Conservation (phyloP, 2,329 filamentous ascomycete species). For the Xylaria sp. region DNA sequence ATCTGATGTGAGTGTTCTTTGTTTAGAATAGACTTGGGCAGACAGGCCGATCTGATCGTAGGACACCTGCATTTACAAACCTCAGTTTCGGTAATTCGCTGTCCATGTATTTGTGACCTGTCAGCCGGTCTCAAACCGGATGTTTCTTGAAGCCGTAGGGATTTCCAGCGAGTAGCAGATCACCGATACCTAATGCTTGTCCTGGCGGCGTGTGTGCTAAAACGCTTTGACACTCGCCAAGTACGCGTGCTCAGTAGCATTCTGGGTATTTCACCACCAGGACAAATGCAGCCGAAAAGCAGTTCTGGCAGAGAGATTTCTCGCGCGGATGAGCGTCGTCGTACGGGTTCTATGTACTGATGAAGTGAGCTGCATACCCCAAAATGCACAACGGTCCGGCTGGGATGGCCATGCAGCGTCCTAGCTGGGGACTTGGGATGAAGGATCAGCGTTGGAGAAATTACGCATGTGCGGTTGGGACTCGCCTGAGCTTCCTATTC, state of each 20-base stretch:
- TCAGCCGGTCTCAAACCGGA: background rate
- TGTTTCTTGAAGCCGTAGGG: conserved; percentile 15
- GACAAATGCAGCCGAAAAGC: background rate
- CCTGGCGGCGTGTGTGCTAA: background rate
- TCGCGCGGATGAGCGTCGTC: too few species aligned
- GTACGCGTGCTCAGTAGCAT: background rate
- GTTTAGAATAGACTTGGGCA: background rate
- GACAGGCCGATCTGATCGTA: background rate
- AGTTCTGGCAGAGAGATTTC: too few species aligned
- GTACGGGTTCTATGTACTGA: too few species aligned
- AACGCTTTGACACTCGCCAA: background rate
- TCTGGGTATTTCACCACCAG: background rate
- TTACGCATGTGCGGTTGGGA: background rate
- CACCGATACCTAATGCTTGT: conserved; percentile 14
- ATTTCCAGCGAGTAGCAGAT: conserved; percentile 21
- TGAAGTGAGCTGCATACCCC: too few species aligned
- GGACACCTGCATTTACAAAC: background rate
- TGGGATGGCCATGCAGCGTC: conserved; percentile 2
- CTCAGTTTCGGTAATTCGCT: background rate
- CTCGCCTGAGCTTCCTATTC: conserved; percentile 14
- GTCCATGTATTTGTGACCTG: background rate
- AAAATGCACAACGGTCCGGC: too few species aligned
- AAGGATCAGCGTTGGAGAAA: conserved; percentile 14
- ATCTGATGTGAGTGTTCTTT: background rate
- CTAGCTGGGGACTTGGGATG: conserved; percentile 7